phyloP scores from a whole-genome alignment of 2,329 filamentous ascomycete genomes.

The Lasiodiplodia sp. region DNA sequence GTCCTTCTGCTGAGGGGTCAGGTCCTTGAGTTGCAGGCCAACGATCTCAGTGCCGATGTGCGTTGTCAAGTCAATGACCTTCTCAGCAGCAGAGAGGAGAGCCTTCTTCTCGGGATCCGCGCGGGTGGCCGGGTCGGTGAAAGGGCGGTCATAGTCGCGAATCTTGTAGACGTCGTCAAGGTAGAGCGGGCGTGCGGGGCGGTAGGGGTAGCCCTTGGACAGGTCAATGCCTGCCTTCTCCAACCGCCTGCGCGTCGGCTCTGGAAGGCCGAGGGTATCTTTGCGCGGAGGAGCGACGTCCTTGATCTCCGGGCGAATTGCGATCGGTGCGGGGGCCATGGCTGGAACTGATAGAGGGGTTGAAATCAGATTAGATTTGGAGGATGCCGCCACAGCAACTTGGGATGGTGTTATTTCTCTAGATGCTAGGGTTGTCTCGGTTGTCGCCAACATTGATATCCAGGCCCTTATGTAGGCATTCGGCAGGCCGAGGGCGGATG shows the following conservation, averaged over 20 bases:
- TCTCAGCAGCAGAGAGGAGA: conserved; percentile 66
- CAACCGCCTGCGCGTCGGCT: conserved; percentile 63
- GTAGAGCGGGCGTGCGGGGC: conserved; percentile 71
- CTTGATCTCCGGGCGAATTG: conserved; percentile 59
- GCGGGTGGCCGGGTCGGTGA: conserved; percentile 68
- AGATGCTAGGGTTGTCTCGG: conserved; percentile 2
- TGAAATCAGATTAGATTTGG: conserved; percentile 3
- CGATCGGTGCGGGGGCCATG: conserved; percentile 67
- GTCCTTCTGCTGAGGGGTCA: conserved; percentile 66
- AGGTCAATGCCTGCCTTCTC: conserved; percentile 74
- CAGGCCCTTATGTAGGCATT: conserved; percentile 10
- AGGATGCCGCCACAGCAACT: conserved; percentile 7
- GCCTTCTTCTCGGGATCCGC: conserved; percentile 71
- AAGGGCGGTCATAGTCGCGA: conserved; percentile 61
- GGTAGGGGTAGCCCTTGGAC: conserved; percentile 74
- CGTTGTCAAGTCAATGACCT: conserved; percentile 67
- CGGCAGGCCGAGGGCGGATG: background rate
- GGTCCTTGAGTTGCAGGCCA: conserved; percentile 68
- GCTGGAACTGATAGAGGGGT: conserved; percentile 29
- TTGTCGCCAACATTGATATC: conserved; percentile 6
- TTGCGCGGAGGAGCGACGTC: conserved; percentile 70
- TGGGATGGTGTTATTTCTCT: conserved; percentile 9
- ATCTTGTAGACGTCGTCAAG: conserved; percentile 74
- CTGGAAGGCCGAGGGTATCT: conserved; percentile 69
- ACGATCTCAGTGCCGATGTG: conserved; percentile 72